Base-by-base conservation (phyloP, 495 filamentous ascomycete genomes). In the Neurospora tetraspora region DNA sequence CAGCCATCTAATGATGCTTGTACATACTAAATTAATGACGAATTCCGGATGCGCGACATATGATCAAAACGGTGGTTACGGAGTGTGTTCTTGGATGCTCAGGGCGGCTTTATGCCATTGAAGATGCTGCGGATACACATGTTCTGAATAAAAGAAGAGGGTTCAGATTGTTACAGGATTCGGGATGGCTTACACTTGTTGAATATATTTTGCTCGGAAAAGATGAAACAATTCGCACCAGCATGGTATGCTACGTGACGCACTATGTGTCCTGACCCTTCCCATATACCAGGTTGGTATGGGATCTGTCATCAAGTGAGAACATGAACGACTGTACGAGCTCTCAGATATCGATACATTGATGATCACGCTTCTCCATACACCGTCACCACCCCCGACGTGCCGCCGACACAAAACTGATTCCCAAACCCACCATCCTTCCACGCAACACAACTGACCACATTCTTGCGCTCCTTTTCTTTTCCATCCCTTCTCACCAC, bases 401-500 rank as follows among this genome's bases (percentile, higher is more conserved):
- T 88, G 23, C 86, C 87, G 42, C 84, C 87, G 27, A 83, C 86
- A 71, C 85, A 87, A 75, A 85, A 88, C 79, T 87, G 85, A 72
- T 87, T 81, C 31, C 89, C 88, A 72, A 87, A 90, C 10, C 89
- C 89, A 40, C 83, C 83, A 71, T 91, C 87, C 76, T 91, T 91
- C 90, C 92, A 96, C 18, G 92, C 89, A 70, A 96, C 87, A 73
- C 85, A 86, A 71, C 83, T 88, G 8, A 88, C 76, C 40, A 88
- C 84, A 74, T 88, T 87, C 73, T 79, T 83, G 38, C 81, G 78
- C 76, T 85, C 82, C 78, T 85, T 87, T 70, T 84, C 83, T 75
- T 83, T 84, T 5, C 86, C 85, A 74, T 87, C 86, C 65, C 79
- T 80, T n/a, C 85, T 84, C 12, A 83, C 81, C 68, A 81, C 81